Evolutionary conservation across 73 alveolate species (phyloP), one percentile per base, ranked within the genome.

Genomic region (Loxodes magnus): DNA sequence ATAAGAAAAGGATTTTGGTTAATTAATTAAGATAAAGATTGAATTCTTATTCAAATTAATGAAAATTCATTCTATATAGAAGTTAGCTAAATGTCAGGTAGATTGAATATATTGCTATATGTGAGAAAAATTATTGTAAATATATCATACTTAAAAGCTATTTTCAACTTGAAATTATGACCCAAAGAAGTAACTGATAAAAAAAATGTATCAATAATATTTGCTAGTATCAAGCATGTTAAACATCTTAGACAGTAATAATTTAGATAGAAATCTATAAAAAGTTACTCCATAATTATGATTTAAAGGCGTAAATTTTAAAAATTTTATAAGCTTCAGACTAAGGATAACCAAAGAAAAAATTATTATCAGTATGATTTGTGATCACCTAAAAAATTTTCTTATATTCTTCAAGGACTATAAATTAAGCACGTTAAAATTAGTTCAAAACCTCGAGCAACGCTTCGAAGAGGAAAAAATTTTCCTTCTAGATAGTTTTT

Each of bases 101-200:
- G 2, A 23, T 29, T 48, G 24, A 3, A 35, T 44, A n/a, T 35
- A 26, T 19, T 59, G 51, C n/a, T 38, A 9, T 6, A 21, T 31
- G 50, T 59, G 54, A 59, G 59, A 67, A 9, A 26, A 17, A 3
- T 65, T 41, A 12, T 38, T 41, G 1, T 39, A 30, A n/a, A 44
- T 15, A 2, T 9, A 35, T 54, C 71, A 59, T 50, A 56, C 75
- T 43, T 38, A 66, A 28, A 35, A 29, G 27, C 41, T 54, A 4
- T 57, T 66, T 23, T 66, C 79, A 0, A 72, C 73, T 41, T 66
- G 79, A 56, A 66, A 66, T 53, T 66, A 49, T 25, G 35, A 25
- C 15, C 57, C 79, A 41, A 26, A 66, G 6, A 66, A 56, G n/a
- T 71, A 72, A 20, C 28, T 2, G 65, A 71, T 14, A 66, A 19